Percentiles rank a stretch among this genome's conserved stretches.
These are phyloP conservation scores for Teunomyces lycoperdinae DNA, from an alignment of 805 yeast species.

Conservation along the genomic window DNA sequence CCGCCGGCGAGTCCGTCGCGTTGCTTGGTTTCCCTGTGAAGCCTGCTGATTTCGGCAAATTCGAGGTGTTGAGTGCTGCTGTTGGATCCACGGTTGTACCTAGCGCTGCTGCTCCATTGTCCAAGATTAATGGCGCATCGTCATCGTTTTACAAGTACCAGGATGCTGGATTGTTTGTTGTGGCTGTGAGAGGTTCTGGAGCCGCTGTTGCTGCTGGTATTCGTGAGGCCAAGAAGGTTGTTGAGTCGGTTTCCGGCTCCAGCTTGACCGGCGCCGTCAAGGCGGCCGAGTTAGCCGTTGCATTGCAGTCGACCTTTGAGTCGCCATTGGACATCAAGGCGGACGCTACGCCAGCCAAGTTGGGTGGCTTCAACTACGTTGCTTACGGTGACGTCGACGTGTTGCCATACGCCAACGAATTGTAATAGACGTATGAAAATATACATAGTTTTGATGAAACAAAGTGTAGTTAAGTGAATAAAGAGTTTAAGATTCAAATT, in stretches of 20 bases:
- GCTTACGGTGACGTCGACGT: conserved; percentile 86
- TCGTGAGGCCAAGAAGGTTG: conserved; percentile 51
- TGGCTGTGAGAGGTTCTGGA: conserved; percentile 58
- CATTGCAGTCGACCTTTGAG: conserved; percentile 39
- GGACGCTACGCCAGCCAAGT: conserved; percentile 36
- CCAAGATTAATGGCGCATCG: conserved; percentile 46
- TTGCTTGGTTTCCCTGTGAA: conserved; percentile 79
- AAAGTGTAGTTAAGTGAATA: neutral
- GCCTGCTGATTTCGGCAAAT: conserved; percentile 59
- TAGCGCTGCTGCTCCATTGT: conserved; percentile 50
- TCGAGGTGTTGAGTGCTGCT: conserved; percentile 68
- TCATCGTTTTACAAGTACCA: conserved; percentile 62
- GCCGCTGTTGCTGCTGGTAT: conserved; percentile 58
- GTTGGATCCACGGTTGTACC: conserved; percentile 59
- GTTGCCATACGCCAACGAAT: conserved; percentile 87
- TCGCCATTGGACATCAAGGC: conserved; percentile 28
- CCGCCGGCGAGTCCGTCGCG: conserved; percentile 65
- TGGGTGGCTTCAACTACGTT: conserved; percentile 73
- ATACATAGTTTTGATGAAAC: too few species aligned
- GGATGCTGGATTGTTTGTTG: conserved; percentile 78
- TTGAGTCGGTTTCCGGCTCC: conserved; percentile 36
- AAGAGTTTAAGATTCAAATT: neutral
- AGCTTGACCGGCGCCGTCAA: conserved; percentile 55
- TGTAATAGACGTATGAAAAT: conserved; percentile 41
- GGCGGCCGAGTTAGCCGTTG: conserved; percentile 40